Conservation (phyloP, 2,329 filamentous ascomycete genomes). For the Fusarium sarcochroum region DNA sequence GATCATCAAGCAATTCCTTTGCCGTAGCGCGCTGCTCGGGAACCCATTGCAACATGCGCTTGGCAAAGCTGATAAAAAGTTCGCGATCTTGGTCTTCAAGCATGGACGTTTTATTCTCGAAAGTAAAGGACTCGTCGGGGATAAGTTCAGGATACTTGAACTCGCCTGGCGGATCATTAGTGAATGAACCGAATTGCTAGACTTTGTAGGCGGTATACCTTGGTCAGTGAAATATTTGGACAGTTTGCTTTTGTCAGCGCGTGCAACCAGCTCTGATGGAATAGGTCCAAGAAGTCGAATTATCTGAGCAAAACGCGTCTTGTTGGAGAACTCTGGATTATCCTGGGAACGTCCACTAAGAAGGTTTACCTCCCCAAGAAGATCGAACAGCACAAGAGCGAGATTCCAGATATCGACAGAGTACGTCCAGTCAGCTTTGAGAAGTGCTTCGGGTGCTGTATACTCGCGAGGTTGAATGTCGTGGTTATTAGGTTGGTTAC, state of each 20-base stretch:
- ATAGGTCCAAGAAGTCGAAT: constrained; percentile 49
- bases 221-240: constrained; percentile 43
- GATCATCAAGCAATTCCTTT: constrained; percentile 50
- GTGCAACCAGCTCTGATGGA: constrained; percentile 43
- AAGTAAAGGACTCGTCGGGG: constrained; percentile 38
- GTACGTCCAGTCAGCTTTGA: constrained; percentile 51
- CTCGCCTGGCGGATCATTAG: constrained; percentile 19
- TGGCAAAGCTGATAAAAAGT: constrained; percentile 49
- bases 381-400: constrained; percentile 50
- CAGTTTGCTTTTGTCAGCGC: constrained; percentile 34
- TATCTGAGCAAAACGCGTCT: constrained; percentile 49
- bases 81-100: constrained; percentile 42
- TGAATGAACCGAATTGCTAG: too few species aligned
- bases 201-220: constrained; percentile 15
- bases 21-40: constrained; percentile 50
- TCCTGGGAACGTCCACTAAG: constrained; percentile 39
- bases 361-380: constrained; percentile 49
- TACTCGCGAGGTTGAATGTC: constrained; percentile 51
- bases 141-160: constrained; percentile 42
- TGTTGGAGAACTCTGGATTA: constrained; percentile 43
- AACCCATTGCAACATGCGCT: constrained; percentile 50
- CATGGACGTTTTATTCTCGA: constrained; percentile 39
- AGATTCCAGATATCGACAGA: constrained; percentile 52
- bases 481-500: constrained; percentile 43
- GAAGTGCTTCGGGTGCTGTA: constrained; percentile 51